Percentiles rank a stretch among this genome's conserved stretches.
Conservation (phyloP, 495 filamentous ascomycete genomes). For the Pyrenula massariospora region DNA sequence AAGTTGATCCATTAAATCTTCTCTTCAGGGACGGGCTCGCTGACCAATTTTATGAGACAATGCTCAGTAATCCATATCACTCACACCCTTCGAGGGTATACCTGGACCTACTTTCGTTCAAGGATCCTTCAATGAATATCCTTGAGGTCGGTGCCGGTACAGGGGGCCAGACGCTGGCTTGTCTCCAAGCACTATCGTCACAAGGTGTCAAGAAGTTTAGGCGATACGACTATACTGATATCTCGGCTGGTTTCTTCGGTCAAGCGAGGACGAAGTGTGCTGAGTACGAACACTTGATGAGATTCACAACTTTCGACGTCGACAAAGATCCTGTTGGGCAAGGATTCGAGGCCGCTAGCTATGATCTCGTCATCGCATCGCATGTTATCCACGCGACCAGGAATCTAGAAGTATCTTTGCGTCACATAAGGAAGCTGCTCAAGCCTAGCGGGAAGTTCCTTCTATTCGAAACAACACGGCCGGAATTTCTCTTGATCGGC, state of each 20-base stretch:
- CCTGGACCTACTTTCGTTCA: slow-evolving; percentile 4
- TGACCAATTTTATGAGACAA: slow-evolving; percentile 3
- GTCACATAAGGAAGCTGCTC: not conserved
- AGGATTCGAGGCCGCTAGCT: slow-evolving; percentile 7
- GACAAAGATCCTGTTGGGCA: slow-evolving; percentile 8
- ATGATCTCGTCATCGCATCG: slow-evolving; percentile 14
- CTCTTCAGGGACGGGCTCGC: slow-evolving; percentile 2
- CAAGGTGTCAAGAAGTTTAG: slow-evolving; percentile 3
- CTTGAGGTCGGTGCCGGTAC: slow-evolving; percentile 4
- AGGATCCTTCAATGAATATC: slow-evolving; percentile 4
- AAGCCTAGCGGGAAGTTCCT: not conserved
- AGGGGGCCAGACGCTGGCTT: slow-evolving; percentile 1
- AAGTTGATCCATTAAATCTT: slow-evolving; percentile 5
- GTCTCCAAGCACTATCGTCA: slow-evolving; percentile 14
- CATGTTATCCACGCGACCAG: slow-evolving; percentile 5
- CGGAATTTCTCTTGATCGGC: slow-evolving; percentile 1
- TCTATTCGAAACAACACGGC: not conserved
- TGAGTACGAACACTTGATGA: slow-evolving; percentile 19
- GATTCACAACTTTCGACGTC: slow-evolving; percentile 21
- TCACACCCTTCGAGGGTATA: slow-evolving; percentile 1
- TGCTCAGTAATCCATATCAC: slow-evolving; percentile 3
- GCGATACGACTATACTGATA: slow-evolving; percentile 12
- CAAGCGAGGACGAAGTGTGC: slow-evolving; percentile 24
- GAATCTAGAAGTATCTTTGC: not conserved
- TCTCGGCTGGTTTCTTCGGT: slow-evolving; percentile 21